A percentile compares a stretch with the other conserved stretches of the same genome.
These are phyloP conservation scores for Sextonia rubra DNA, from an alignment of 164 flowering plant genomes.

Conservation along the genomic window DNA sequence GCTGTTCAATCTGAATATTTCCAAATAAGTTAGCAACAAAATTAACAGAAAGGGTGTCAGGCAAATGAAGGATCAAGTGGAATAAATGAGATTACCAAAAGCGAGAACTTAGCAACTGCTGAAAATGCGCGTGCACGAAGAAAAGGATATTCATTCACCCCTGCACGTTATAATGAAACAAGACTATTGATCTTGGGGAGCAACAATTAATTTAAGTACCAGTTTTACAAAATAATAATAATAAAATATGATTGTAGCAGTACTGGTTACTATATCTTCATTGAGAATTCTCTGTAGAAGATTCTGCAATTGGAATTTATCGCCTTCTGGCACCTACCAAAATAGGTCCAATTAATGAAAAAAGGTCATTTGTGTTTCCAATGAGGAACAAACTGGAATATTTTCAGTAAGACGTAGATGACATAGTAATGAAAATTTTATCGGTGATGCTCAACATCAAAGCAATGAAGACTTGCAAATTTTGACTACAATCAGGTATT, in stretches of 20 bases:
- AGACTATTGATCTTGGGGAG: constrained; percentile 8
- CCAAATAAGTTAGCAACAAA: not conserved
- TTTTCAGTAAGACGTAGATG: not conserved
- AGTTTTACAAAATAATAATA: not conserved
- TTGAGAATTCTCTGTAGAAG: constrained; percentile 53
- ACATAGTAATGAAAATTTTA: not conserved
- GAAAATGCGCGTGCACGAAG: constrained; percentile 80
- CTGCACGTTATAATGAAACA: constrained; percentile 39
- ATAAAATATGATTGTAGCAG: too few relatives aligned
- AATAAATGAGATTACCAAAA: constrained; percentile 47
- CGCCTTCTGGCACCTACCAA: constrained; percentile 46
- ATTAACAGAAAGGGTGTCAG: not conserved
- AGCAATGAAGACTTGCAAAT: not conserved
- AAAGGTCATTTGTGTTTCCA: not conserved
- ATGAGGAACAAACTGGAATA: not conserved
- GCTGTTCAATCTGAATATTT: constrained; percentile 49
- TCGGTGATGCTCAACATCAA: not conserved
- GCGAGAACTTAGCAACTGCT: constrained; percentile 65
- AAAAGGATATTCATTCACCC: constrained; percentile 72
- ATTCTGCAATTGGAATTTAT: constrained; percentile 25
- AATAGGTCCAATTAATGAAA: not conserved
- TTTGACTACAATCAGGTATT: too few relatives aligned
- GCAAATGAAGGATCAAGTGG: not conserved
- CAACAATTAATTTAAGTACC: not conserved
- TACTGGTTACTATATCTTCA: constrained; percentile 64